Conservation (phyloP, 768 basidiomycete genomes). For the Psilocybe azurescens region DNA sequence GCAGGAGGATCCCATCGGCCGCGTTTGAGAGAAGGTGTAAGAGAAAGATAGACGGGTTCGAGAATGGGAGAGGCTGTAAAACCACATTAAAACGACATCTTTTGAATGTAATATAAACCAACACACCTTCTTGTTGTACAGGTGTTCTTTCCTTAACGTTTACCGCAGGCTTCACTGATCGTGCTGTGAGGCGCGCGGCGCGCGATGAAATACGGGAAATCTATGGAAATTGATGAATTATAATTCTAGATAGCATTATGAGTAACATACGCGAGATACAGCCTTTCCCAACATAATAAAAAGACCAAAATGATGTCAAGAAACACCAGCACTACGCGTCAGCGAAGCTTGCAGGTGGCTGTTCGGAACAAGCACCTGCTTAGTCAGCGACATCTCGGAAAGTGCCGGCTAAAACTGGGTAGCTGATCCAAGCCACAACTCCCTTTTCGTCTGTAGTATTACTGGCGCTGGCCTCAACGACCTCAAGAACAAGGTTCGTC, state of each 20-base stretch:
- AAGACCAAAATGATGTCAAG: constrained; percentile 14
- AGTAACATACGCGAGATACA: constrained; percentile 24
- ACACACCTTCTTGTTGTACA: constrained; percentile 25
- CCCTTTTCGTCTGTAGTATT: constrained; percentile 31
- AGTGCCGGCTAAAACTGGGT: constrained; percentile 37
- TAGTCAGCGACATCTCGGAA: constrained; percentile 37
- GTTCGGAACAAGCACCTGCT: constrained; percentile 27
- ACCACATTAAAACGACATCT: not conserved
- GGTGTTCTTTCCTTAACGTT: constrained; percentile 24
- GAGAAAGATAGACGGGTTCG: constrained; percentile 61
- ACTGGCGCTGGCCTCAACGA: constrained; percentile 47
- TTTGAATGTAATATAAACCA: not conserved
- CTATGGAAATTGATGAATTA: constrained; percentile 13
- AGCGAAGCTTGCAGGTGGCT: constrained; percentile 15
- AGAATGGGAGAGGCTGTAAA: constrained; percentile 23
- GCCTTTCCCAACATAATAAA: constrained; percentile 27
- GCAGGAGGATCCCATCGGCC: constrained; percentile 42
- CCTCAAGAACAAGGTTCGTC: constrained; percentile 49
- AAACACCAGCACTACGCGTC: constrained; percentile 15
- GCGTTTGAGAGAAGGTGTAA: constrained; percentile 62
- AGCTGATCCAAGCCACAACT: constrained; percentile 48
- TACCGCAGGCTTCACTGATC: constrained; percentile 23
- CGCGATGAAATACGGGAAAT: constrained; percentile 21
- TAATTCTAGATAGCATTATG: not conserved
- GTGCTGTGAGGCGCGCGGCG: constrained; percentile 17